Evolutionary conservation across 805 yeast species (phyloP), one percentile per base, ranked within the genome.

Genomic region (Kluyveromyces siamensis): DNA sequence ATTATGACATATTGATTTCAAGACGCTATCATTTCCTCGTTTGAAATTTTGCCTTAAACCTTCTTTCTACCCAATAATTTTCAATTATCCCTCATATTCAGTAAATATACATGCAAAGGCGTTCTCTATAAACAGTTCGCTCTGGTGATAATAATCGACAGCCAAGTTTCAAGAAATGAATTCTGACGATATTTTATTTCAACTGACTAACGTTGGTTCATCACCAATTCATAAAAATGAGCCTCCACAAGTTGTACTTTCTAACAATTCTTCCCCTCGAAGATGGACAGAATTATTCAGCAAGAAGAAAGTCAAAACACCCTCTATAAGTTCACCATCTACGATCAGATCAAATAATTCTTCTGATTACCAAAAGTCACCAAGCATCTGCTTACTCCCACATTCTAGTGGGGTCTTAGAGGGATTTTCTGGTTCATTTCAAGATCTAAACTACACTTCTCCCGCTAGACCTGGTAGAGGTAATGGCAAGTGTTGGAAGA

Each of bases 401-500:
- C 14, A 30, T 7, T 30, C 35, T 11, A 30, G 35, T 13, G 14
- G 35, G 3, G 35, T 13, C 14, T 30, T 13, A 13, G 35, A 30
- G 11, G 11, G 35, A 11, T 30, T 7, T 30, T 13, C 35, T 30
- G 35, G 11, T 13, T 30, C 7, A 13, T 11, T 10, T 30, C 35
- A 30, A 13, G 35, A 30, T 30, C 2, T 7, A 13, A 30, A 30
- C 14, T 5, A 30, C 14, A 30, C 14, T 30, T 7, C 35, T 2
- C 11, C 7, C 7, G 11, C 8, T 30, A 30, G 35, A 13, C 35
- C 35, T 13, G 14, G 5, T 30, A 30, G 14, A 7, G 8, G 14
- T 30, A 30, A 30, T 13, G 17, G n/a, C 8, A 43, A 43, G 39
- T 61, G 65, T 2, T 61, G 60, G 21, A 44, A 59, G 6, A 55